These are phyloP conservation scores for Grigorovia transvaalensis DNA, from an alignment of 805 yeast species.

Conservation along the genomic window DNA sequence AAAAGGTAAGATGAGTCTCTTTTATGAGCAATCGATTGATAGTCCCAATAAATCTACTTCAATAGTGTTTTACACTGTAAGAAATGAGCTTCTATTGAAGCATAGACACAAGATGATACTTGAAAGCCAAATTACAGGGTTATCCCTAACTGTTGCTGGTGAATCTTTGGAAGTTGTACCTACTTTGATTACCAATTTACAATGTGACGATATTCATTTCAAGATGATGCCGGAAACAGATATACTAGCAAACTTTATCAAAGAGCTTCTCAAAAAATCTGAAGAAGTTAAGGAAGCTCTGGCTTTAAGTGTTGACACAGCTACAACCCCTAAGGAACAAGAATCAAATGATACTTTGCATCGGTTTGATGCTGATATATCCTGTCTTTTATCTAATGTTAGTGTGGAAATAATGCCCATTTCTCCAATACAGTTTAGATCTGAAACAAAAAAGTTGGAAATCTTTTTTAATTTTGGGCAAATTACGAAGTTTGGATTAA, in stretches of 20 bases:
- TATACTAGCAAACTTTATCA: constrained; percentile 8
- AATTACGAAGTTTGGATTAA: constrained; percentile 10
- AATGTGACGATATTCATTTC: constrained; percentile 15
- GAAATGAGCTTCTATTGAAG: constrained; percentile 14
- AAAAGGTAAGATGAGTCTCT: constrained; percentile 13
- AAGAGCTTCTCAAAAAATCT: constrained; percentile 4
- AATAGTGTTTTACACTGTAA: constrained; percentile 12
- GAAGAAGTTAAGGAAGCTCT: constrained; percentile 1
- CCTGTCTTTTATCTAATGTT: constrained; percentile 12
- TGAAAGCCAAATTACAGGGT: constrained; percentile 14
- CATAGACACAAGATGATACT: constrained; percentile 11
- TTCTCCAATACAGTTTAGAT: constrained; percentile 16
- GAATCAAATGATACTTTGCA: background rate
- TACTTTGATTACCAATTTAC: constrained; percentile 10
- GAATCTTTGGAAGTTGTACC: constrained; percentile 11
- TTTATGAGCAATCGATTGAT: constrained; percentile 10
- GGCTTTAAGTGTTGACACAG: background rate
- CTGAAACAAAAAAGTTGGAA: constrained; percentile 17
- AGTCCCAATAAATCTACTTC: constrained; percentile 15
- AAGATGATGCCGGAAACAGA: constrained; percentile 16
- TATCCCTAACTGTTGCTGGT: constrained; percentile 12
- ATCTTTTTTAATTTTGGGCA: constrained; percentile 11
- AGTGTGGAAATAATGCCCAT: constrained; percentile 19
- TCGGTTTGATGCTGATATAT: constrained; percentile 3
- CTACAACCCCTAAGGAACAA: background rate